phyloP scores from a whole-genome alignment of 441 rosid species.

The Sinapis alba region DNA sequence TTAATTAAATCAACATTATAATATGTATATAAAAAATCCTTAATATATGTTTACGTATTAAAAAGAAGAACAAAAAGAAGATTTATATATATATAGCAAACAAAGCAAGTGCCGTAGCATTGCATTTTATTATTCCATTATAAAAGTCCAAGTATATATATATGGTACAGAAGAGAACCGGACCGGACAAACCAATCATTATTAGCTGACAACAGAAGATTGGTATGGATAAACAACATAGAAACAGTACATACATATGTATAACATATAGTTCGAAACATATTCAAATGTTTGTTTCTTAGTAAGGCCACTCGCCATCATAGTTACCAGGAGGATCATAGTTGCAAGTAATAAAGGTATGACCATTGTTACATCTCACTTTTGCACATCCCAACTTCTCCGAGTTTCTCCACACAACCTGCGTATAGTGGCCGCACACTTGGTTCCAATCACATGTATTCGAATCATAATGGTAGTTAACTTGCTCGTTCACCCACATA shows the following conservation, averaged over 20 bases:
- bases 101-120: constrained; percentile 25
- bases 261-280: neutral
- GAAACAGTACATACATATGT: neutral
- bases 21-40: neutral
- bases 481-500: constrained; percentile 41
- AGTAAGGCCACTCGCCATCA: constrained; percentile 32
- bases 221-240: constrained; percentile 24
- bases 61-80: neutral
- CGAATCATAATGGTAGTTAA: constrained; percentile 27
- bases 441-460: constrained; percentile 28
- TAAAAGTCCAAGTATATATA: neutral
- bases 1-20: neutral
- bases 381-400: constrained; percentile 43
- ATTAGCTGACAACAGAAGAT: constrained; percentile 12
- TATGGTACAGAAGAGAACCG: constrained; percentile 8
- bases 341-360: constrained; percentile 40
- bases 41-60: neutral
- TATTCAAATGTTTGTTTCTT: neutral
- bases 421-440: constrained; percentile 44
- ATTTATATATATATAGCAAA: constrained; percentile 9
- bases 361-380: constrained; percentile 35
- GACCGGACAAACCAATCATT: constrained; percentile 20
- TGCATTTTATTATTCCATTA: constrained; percentile 15
- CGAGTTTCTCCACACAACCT: constrained; percentile 44
- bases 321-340: constrained; percentile 43